Evolutionary conservation across 1,284 basidiomycete species (phyloP).

Genomic region (Cerioporus squamosus): DNA sequence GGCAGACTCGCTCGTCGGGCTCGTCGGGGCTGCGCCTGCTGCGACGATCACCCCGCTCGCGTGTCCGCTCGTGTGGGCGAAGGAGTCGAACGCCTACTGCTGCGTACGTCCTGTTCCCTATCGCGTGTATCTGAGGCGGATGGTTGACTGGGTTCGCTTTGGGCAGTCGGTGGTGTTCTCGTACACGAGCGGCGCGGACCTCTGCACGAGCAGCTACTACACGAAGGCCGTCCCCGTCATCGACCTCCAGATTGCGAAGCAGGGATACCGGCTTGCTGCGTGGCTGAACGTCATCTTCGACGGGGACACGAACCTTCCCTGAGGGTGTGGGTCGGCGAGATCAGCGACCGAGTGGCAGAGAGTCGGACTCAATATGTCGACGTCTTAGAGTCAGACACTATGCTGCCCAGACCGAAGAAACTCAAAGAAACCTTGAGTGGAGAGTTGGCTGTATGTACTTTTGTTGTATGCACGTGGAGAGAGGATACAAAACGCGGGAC

Average conservation of each 20-base stretch:
- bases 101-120: constrained; percentile 43
- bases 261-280: constrained; percentile 56
- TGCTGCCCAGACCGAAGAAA: too few species aligned
- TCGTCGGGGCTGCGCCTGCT: not conserved
- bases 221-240: constrained; percentile 52
- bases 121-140: not conserved
- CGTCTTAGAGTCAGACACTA: too few species aligned
- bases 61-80: constrained; percentile 56
- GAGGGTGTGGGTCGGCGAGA: too few species aligned
- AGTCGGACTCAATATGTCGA: too few species aligned
- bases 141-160: not conserved
- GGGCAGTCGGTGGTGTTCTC: constrained; percentile 52
- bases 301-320: constrained; percentile 26
- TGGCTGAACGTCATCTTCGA: constrained; percentile 60
- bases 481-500: too few species aligned
- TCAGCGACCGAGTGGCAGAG: too few species aligned
- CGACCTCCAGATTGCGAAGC: constrained; percentile 58
- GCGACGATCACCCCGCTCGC: constrained; percentile 43
- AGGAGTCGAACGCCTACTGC: constrained; percentile 53
- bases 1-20: too few species aligned
- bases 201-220: constrained; percentile 54
- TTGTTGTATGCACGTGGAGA: too few species aligned
- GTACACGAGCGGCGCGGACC: constrained; percentile 47
- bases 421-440: too few species aligned
- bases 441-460: too few species aligned